Percentiles rank a stretch among this genome's conserved stretches.
Evolutionary conservation across 176 grass and related monocot species (phyloP).

Genomic region (Zoysia japonica): DNA sequence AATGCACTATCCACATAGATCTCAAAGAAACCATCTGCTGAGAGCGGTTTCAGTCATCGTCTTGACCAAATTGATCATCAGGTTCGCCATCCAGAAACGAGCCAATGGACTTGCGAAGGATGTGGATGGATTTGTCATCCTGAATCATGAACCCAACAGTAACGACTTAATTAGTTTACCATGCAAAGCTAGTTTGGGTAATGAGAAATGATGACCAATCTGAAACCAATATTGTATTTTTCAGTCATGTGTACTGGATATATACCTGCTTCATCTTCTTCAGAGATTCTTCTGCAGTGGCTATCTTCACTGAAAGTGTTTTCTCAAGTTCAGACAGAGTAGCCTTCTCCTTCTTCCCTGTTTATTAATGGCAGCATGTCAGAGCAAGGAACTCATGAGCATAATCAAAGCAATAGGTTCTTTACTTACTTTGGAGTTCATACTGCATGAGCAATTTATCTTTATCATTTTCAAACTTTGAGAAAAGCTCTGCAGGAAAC

Average conservation of each 20-base stretch:
- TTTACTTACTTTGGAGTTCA: conserved; percentile 75
- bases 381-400: conserved; percentile 1
- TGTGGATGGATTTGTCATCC: conserved; percentile 87
- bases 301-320: conserved; percentile 63
- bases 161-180: background rate
- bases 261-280: conserved; percentile 88
- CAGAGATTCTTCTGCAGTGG: conserved; percentile 74
- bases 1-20: conserved; percentile 33
- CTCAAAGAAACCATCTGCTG: conserved; percentile 11
- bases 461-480: conserved; percentile 93
- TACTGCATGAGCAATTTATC: conserved; percentile 74
- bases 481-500: conserved; percentile 68
- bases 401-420: background rate
- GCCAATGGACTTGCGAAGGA: conserved; percentile 79
- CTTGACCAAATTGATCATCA: conserved; percentile 77
- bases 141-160: conserved; percentile 40
- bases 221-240: background rate
- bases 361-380: conserved; percentile 15
- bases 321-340: conserved; percentile 81
- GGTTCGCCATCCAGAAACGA: conserved; percentile 65
- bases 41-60: conserved; percentile 53
- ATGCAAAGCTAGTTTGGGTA: background rate
- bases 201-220: background rate
- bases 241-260: background rate
- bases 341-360: conserved; percentile 89